Base-by-base conservation (phyloP, 1,284 basidiomycete species). In the Leucoagaricus sp. region DNA sequence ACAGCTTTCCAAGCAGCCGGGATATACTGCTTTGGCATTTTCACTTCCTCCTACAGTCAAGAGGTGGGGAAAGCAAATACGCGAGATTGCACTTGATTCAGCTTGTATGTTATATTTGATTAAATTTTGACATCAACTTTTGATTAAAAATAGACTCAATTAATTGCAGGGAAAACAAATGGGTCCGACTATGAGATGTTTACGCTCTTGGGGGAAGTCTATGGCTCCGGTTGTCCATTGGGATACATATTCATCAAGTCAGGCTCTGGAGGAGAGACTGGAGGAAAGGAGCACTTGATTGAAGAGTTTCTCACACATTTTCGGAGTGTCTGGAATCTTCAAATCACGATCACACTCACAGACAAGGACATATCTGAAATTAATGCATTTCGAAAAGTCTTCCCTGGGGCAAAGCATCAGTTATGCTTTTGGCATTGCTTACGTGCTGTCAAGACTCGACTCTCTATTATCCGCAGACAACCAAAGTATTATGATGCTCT, bases 351-450 rank as follows among this genome's bases (percentile, higher is more conserved):
- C 26, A 64, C 62, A 9, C 58, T 70, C 1, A 62, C 64, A 0
- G 65, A 69, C 57, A 68, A 69, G 40, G 64, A 69, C 38, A 44
- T 58, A 34, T 63, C 62, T 0, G 65, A 69, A 57, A 68, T 68
- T 15, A 65, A 68, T 59, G 62, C 64, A 1, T 67, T 61, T 54
- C 54, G 40, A 0, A 44, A 55, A 0, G 46, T 55, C 12, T 65
- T 62, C 28, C 68, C 65, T 12, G 52, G 64, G 9, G 65, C 64
- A 29, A 70, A 70, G 53, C 68, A 70, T 56, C 69, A 70, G 49
- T 55, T 69, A 0, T 71, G 67, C 56, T 70, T 66, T 44, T 70
- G 67, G 68, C 69, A 70, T 55, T 61, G 60, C 15, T 36, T 71
- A 5, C 49, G 58, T 25, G 65, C 67, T 1, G 57, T 71, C 28